Evolutionary conservation across 192 early-diverging fungal genomes (phyloP).

Genomic region (Helicostylum pulchrum): DNA sequence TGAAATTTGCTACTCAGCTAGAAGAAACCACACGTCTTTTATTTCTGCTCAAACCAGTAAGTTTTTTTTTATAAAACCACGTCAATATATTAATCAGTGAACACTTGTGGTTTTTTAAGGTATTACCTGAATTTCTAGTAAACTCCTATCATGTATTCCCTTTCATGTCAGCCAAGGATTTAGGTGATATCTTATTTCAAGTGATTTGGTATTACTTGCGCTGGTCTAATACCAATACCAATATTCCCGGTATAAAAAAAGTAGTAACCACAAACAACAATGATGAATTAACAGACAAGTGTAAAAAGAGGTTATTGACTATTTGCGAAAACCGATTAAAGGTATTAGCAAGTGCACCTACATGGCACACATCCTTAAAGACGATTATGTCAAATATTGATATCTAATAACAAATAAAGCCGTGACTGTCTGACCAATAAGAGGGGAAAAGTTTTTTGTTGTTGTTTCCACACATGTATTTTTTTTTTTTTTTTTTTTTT

Average conservation of each 20-base stretch:
- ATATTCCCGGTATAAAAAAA: conserved; percentile 10
- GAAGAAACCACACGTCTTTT: conserved; percentile 19
- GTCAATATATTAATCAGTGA: not conserved
- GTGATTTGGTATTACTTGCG: conserved; percentile 18
- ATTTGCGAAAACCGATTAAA: conserved; percentile 1
- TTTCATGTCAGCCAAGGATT: conserved; percentile 17
- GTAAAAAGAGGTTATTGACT: conserved; percentile 3
- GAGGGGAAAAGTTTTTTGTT: too few species aligned
- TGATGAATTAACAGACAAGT: conserved; percentile 1
- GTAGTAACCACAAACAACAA: not conserved
- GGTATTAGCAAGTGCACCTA: not conserved
- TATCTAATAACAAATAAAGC: not conserved
- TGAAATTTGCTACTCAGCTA: conserved; percentile 26
- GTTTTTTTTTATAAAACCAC: not conserved
- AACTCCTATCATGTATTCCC: conserved; percentile 8
- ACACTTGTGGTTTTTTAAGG: not conserved
- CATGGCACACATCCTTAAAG: conserved; percentile 8
- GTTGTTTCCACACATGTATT: too few species aligned
- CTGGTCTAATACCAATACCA: conserved; percentile 9
- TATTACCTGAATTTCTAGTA: conserved; percentile 3
- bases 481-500: too few species aligned
- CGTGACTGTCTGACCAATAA: too few species aligned
- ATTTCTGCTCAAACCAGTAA: conserved; percentile 13
- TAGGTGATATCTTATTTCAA: conserved; percentile 14
- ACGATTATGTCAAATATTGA: not conserved